These are phyloP conservation scores for Jacaranda mimosifolia DNA, from an alignment of 257 asterid genomes.

Conservation along the genomic window DNA sequence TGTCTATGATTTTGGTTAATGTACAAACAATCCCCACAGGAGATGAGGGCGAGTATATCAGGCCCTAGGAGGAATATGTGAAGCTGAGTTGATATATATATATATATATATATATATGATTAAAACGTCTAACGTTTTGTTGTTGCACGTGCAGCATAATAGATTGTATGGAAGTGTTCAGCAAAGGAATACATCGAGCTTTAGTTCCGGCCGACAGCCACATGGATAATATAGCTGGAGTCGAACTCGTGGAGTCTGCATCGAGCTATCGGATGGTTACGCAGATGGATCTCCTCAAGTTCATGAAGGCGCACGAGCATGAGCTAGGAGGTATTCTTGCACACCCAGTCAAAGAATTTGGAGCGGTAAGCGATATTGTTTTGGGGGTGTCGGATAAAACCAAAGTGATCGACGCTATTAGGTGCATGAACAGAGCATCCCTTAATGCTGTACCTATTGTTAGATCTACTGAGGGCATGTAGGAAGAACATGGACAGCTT, in stretches of 20 bases:
- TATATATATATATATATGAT: not conserved
- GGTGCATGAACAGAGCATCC: constrained; percentile 69
- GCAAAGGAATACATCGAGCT: constrained; percentile 94
- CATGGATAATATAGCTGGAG: constrained; percentile 68
- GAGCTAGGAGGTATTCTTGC: constrained; percentile 58
- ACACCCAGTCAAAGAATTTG: constrained; percentile 49
- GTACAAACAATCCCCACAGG: too few species aligned
- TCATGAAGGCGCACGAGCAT: constrained; percentile 55
- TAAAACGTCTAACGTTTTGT: not conserved
- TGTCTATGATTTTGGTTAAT: too few species aligned
- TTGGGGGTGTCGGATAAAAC: constrained; percentile 65
- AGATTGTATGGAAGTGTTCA: constrained; percentile 92
- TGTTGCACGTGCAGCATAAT: constrained; percentile 49
- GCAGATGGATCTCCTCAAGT: constrained; percentile 78
- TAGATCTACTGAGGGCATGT: constrained; percentile 37
- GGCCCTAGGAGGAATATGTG: not conserved
- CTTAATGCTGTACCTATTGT: constrained; percentile 79
- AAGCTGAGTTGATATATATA: not conserved
- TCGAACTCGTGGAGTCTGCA: constrained; percentile 81
- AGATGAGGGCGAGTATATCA: too few species aligned
- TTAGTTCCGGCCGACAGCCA: constrained; percentile 80
- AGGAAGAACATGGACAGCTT: constrained; percentile 64
- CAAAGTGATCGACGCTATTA: constrained; percentile 71
- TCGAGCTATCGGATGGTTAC: constrained; percentile 85
- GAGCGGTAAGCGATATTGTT: constrained; percentile 57